Conservation (phyloP, 225 moss, liverwort and hornwort species). For the Ulota crispa region DNA sequence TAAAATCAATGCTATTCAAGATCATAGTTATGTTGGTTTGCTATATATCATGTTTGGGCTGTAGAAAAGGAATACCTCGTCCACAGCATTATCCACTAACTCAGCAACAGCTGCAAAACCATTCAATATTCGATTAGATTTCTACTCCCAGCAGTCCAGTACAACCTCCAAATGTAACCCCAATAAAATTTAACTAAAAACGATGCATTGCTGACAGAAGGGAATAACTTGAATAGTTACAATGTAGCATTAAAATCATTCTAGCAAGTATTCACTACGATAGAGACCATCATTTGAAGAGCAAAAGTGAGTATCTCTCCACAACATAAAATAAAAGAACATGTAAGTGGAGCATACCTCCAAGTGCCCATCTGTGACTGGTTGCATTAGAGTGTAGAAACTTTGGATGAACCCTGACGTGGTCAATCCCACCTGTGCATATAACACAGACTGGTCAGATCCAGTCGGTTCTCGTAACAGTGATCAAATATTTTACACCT, state of each 20-base stretch:
- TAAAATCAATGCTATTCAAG: not conserved
- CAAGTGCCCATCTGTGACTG: conserved; percentile 88
- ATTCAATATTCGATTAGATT: not conserved
- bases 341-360: conserved; percentile 39
- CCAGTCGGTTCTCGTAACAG: not conserved
- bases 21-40: not conserved
- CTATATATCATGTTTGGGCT: not conserved
- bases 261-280: too few species aligned
- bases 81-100: conserved; percentile 80
- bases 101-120: conserved; percentile 71
- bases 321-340: not conserved
- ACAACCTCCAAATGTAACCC: not conserved
- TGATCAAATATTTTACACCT: not conserved
- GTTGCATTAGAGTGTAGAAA: conserved; percentile 91
- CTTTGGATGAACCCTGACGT: conserved; percentile 88
- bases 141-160: not conserved
- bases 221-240: not conserved
- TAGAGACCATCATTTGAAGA: not conserved
- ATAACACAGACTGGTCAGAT: not conserved
- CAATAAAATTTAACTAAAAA: not conserved
- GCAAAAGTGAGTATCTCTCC: not conserved
- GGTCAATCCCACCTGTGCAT: conserved; percentile 70
- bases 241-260: not conserved
- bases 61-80: conserved; percentile 49
- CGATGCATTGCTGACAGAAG: not conserved